Conservation (phyloP, 768 basidiomycete species). For the Lentinula detonsa region DNA sequence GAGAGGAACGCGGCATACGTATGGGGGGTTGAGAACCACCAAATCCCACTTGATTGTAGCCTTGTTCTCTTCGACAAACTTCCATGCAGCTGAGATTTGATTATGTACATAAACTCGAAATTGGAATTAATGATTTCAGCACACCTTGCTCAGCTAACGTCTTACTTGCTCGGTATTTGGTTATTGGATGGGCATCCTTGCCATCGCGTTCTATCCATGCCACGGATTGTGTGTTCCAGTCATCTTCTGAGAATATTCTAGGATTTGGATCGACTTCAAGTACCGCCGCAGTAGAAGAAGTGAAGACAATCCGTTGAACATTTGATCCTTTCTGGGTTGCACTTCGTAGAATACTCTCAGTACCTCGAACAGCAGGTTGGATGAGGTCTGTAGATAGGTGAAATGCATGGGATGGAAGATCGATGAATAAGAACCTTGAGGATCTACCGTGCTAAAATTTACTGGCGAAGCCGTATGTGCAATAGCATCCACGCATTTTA, state of each 20-base stretch:
- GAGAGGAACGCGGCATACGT: slow-evolving; percentile 19
- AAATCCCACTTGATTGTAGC: slow-evolving; percentile 42
- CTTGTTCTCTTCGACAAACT: slow-evolving; percentile 37
- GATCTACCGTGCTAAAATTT: slow-evolving; percentile 26
- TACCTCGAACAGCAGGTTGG: slow-evolving; percentile 31
- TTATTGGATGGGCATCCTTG: slow-evolving; percentile 26
- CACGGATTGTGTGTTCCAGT: slow-evolving; percentile 57
- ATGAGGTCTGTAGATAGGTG: slow-evolving; percentile 22
- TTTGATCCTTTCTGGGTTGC: slow-evolving; percentile 28
- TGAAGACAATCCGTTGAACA: slow-evolving; percentile 58
- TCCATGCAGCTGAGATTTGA: slow-evolving; percentile 30
- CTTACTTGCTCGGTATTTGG: slow-evolving; percentile 60
- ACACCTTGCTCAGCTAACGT: slow-evolving; percentile 55
- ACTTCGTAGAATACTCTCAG: slow-evolving; percentile 25
- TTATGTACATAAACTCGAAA: background rate
- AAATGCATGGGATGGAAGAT: background rate
- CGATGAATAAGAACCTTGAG: slow-evolving; percentile 18
- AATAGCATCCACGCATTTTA: slow-evolving; percentile 54
- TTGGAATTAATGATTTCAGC: background rate
- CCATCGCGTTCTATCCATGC: slow-evolving; percentile 43
- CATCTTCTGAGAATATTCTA: slow-evolving; percentile 34
- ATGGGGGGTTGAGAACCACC: slow-evolving; percentile 49
- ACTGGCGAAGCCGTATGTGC: slow-evolving; percentile 51
- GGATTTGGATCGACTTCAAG: slow-evolving; percentile 19
- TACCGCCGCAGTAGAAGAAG: slow-evolving; percentile 54